phyloP scores from a whole-genome alignment of 2,329 filamentous ascomycete genomes.

The Coniochaeta sp. region DNA sequence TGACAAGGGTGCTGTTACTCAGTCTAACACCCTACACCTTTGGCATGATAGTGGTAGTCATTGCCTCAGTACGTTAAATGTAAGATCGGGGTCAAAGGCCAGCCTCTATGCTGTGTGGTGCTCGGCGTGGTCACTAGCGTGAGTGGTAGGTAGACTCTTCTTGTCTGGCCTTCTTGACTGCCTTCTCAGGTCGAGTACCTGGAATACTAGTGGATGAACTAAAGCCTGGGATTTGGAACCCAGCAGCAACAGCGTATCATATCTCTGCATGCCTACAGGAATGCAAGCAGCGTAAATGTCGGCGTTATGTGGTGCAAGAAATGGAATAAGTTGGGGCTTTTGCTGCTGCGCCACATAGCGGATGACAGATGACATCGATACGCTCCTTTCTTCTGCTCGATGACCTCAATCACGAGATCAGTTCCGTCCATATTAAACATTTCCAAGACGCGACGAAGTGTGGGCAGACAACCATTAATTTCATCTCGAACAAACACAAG shows the following conservation, averaged over 20 bases:
- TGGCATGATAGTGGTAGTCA: too few relatives aligned
- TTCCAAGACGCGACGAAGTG: background rate
- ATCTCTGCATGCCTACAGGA: too few relatives aligned
- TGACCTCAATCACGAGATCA: background rate
- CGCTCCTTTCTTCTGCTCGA: background rate
- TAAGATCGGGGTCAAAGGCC: too few relatives aligned
- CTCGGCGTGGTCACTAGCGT: too few relatives aligned
- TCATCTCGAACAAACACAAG: background rate
- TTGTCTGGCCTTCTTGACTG: too few relatives aligned
- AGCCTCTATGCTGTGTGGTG: too few relatives aligned
- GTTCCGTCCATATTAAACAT: background rate
- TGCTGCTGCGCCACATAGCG: background rate
- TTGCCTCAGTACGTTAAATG: too few relatives aligned
- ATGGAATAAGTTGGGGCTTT: background rate
- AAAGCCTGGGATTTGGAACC: background rate
- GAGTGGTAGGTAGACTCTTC: too few relatives aligned
- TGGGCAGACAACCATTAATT: background rate
- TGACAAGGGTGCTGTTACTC: background rate
- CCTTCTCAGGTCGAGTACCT: background rate
- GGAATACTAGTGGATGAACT: background rate
- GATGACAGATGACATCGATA: background rate
- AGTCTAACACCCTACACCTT: too few relatives aligned
- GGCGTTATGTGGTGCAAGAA: background rate
- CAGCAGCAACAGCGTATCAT: too few relatives aligned
- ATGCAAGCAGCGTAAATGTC: background rate